phyloP scores from a whole-genome alignment of 306 rosid species.

The Malus domestica region ASM211411v1 NC_041805.1:8312001-8312500 shows the following conservation, averaged over 20 bases:
- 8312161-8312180: not conserved
- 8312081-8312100: not conserved
- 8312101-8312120: not conserved
- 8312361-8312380: not conserved
- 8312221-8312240: slow-evolving; percentile 46
- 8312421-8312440: slow-evolving; percentile 80
- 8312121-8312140: not conserved
- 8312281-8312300: slow-evolving; percentile 99
- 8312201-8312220: slow-evolving; percentile 7
- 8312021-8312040: not conserved
- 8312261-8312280: slow-evolving; percentile 90
- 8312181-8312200: not conserved
- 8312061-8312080: not conserved
- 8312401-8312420: slow-evolving; percentile 61
- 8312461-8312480: slow-evolving; percentile 62
- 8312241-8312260: slow-evolving; percentile 82
- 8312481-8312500: slow-evolving; percentile 57
- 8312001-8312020: not conserved
- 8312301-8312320: slow-evolving; percentile 84
- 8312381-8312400: slow-evolving; percentile 21
- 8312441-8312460: slow-evolving; percentile 95
- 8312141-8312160: not conserved
- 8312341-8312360: not conserved
- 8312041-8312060: not conserved
- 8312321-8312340: slow-evolving; percentile 3